Conservation (phyloP, 495 filamentous ascomycete genomes). For the Baudoinia panamericana region DNA sequence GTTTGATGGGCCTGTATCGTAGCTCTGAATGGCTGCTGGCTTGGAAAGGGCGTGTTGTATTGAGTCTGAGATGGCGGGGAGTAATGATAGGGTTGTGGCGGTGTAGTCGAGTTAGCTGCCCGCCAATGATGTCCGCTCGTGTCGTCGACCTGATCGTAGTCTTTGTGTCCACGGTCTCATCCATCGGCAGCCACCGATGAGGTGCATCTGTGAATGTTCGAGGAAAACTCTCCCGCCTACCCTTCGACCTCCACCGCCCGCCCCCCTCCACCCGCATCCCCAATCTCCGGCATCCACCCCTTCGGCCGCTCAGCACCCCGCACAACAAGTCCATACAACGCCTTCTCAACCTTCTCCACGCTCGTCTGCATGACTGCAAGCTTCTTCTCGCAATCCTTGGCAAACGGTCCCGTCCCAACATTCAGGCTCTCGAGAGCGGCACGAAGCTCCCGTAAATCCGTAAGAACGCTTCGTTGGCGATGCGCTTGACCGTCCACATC, state of each 20-base stretch:
- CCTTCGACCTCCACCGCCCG: conserved; percentile 31
- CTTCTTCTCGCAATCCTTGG: conserved; percentile 62
- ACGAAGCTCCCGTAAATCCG: conserved; percentile 62
- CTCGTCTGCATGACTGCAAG: conserved; percentile 71
- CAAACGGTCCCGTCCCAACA: conserved; percentile 35
- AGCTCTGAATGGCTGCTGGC: too few relatives aligned
- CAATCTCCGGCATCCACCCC: conserved; percentile 82
- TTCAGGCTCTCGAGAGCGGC: conserved; percentile 58
- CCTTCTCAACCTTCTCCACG: conserved; percentile 86
- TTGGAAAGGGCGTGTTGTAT: too few relatives aligned
- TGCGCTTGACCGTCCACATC: conserved; percentile 19
- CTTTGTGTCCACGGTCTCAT: too few relatives aligned
- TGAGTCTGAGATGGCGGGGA: too few relatives aligned
- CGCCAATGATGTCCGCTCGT: too few relatives aligned
- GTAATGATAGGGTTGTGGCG: too few relatives aligned
- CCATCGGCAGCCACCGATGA: too few relatives aligned
- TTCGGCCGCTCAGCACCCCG: conserved; percentile 77
- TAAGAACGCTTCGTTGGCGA: conserved; percentile 45
- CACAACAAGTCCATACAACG: conserved; percentile 74
- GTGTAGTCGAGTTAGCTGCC: too few relatives aligned
- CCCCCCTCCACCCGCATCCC: conserved; percentile 30
- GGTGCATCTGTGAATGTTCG: too few relatives aligned
- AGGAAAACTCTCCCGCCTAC: conserved; percentile 2
- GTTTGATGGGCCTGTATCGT: too few relatives aligned
- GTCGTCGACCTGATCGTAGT: too few relatives aligned